Conservation (phyloP, 148 eudicot genomes). For the Chenopodium quinoa region DNA sequence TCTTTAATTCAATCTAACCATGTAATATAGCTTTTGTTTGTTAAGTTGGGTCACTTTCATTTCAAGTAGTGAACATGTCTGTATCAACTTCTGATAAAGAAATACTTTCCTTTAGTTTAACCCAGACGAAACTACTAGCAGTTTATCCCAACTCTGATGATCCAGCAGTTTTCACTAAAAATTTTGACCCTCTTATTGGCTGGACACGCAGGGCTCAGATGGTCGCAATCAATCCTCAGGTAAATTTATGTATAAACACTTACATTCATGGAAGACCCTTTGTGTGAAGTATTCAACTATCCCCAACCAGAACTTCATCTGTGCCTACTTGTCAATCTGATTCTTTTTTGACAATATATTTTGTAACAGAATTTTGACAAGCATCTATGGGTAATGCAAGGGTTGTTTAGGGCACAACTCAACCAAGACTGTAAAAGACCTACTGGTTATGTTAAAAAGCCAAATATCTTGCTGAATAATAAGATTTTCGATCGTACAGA, state of each 20-base stretch:
- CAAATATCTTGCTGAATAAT: constrained; percentile 8
- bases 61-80: too few species aligned
- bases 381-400: constrained; percentile 24
- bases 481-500: constrained; percentile 4
- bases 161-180: constrained; percentile 5
- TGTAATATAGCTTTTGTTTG: too few species aligned
- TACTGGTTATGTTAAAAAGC: constrained; percentile 16
- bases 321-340: not conserved
- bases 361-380: constrained; percentile 6
- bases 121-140: constrained; percentile 16
- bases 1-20: too few species aligned
- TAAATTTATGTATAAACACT: not conserved
- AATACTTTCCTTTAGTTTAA: constrained; percentile 10
- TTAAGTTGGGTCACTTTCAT: too few species aligned
- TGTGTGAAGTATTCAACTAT: not conserved
- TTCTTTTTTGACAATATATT: not conserved
- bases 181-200: constrained; percentile 56
- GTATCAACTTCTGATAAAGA: too few species aligned
- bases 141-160: constrained; percentile 15
- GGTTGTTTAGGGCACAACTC: constrained; percentile 16
- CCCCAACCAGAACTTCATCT: not conserved
- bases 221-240: constrained; percentile 84
- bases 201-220: constrained; percentile 82
- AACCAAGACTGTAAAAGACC: not conserved
- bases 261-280: too few species aligned